These are phyloP conservation scores for Serpula lacrymans DNA, from an alignment of 768 basidiomycete species.

Conservation along the genomic window DNA sequence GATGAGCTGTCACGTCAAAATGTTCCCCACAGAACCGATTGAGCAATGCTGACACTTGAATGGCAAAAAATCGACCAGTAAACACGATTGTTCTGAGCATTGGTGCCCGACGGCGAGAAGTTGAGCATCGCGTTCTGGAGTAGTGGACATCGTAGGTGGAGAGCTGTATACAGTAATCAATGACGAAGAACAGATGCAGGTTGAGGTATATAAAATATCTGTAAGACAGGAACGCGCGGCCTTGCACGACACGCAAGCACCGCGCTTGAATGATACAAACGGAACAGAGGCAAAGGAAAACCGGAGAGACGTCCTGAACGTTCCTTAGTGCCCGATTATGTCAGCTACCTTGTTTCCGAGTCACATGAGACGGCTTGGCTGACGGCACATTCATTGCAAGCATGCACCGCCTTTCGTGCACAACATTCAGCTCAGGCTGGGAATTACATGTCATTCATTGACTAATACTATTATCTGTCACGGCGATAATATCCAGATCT, in stretches of 20 bases:
- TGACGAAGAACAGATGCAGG: constrained; percentile 4
- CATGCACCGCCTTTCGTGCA: too few species aligned
- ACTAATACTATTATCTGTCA: too few species aligned
- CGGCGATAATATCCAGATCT: too few species aligned
- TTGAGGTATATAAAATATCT: constrained; percentile 15
- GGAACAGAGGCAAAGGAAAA: too few species aligned
- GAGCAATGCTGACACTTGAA: constrained; percentile 84
- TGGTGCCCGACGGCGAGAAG: constrained; percentile 68
- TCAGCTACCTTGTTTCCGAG: too few species aligned
- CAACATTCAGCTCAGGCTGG: too few species aligned
- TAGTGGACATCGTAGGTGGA: constrained; percentile 26
- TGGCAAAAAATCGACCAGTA: constrained; percentile 78
- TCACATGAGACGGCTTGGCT: too few species aligned
- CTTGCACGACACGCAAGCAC: constrained; percentile 1
- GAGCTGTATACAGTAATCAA: too few species aligned
- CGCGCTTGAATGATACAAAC: background rate
- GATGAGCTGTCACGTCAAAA: constrained; percentile 65
- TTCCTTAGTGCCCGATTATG: too few species aligned
- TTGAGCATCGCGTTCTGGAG: constrained; percentile 44
- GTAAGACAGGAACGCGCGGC: constrained; percentile 26
- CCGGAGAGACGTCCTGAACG: too few species aligned
- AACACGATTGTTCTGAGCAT: constrained; percentile 64
- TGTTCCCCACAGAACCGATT: constrained; percentile 74
- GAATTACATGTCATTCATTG: too few species aligned
- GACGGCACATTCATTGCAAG: too few species aligned